Percentiles rank a stretch among this genome's conserved stretches.
Conservation (phyloP, 2,329 filamentous ascomycete species). For the Chlorencoelia australis region DNA sequence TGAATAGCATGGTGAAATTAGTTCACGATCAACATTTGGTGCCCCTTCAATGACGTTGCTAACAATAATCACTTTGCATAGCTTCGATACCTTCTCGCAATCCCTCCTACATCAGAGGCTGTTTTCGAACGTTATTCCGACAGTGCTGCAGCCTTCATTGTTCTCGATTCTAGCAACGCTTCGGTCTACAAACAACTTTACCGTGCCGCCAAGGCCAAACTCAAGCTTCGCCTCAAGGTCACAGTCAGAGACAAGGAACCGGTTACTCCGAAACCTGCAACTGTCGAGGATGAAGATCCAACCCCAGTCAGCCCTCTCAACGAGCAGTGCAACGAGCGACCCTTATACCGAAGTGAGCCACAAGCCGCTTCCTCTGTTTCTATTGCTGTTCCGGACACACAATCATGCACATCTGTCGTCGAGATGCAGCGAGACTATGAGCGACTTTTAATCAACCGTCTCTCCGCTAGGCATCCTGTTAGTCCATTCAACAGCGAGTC, state of each 20-base stretch:
- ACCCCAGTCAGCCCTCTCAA: slow-evolving; percentile 17
- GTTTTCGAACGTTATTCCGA: slow-evolving; percentile 91
- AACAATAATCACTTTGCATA: slow-evolving; percentile 30
- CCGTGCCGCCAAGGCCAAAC: slow-evolving; percentile 93
- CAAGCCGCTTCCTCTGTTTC: too few species aligned
- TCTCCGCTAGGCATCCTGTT: too few species aligned
- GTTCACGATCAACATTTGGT: background rate
- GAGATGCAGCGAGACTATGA: slow-evolving; percentile 24
- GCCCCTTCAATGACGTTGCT: slow-evolving; percentile 12
- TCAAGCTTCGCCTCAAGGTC: slow-evolving; percentile 85
- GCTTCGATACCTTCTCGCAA: slow-evolving; percentile 60
- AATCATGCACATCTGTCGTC: slow-evolving; percentile 13
- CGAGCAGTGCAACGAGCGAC: too few species aligned
- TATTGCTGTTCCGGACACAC: too few species aligned
- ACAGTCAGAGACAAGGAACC: slow-evolving; percentile 35
- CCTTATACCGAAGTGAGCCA: too few species aligned
- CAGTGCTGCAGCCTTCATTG: slow-evolving; percentile 71
- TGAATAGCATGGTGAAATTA: background rate
- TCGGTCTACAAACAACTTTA: slow-evolving; percentile 95
- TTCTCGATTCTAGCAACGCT: slow-evolving; percentile 65
- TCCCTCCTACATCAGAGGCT: slow-evolving; percentile 51
- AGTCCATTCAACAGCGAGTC: too few species aligned
- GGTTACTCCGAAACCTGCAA: slow-evolving; percentile 29
- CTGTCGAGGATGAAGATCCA: slow-evolving; percentile 39
- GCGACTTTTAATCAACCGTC: slow-evolving; percentile 19